A percentile compares a stretch with the other conserved stretches of the same genome.
Evolutionary conservation across 768 basidiomycete species (phyloP).

Genomic region (Leccinum incarnatum): DNA sequence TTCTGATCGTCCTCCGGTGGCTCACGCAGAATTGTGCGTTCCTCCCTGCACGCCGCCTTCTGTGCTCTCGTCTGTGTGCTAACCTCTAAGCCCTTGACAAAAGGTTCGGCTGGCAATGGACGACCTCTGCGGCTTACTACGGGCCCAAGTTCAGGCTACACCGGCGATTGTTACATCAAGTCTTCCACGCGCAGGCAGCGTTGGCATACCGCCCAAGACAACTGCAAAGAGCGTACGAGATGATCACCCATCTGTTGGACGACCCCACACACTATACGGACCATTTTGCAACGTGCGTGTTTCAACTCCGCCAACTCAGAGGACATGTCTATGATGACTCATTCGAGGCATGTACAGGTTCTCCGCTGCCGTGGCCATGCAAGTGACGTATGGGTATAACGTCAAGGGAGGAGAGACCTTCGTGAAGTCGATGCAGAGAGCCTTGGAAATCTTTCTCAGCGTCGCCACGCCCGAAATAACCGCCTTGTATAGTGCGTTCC

Average conservation of each 20-base stretch:
- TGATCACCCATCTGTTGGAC: not conserved
- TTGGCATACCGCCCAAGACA: not conserved
- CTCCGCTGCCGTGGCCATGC: not conserved
- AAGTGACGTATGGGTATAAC: not conserved
- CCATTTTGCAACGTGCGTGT: not conserved
- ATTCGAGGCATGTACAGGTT: not conserved
- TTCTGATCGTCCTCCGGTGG: slow-evolving; percentile 29
- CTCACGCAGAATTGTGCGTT: slow-evolving; percentile 3
- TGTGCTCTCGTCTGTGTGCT: not conserved
- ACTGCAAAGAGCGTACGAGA: not conserved
- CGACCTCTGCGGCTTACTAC: not conserved
- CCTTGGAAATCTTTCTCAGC: not conserved
- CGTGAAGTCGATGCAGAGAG: not conserved
- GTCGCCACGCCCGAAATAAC: not conserved
- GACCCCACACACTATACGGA: not conserved
- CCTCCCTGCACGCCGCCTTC: not conserved
- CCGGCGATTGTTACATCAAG: not conserved
- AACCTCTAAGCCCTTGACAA: not conserved
- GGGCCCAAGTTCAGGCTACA: not conserved
- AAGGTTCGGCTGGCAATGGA: not conserved
- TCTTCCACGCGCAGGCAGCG: not conserved
- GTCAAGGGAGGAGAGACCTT: not conserved
- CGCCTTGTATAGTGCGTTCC: not conserved
- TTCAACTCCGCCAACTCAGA: not conserved
- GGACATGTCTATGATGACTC: not conserved